These are phyloP conservation scores for Coemansia reversa DNA, from an alignment of 192 early-diverging fungal genomes.

Conservation along the genomic window DNA sequence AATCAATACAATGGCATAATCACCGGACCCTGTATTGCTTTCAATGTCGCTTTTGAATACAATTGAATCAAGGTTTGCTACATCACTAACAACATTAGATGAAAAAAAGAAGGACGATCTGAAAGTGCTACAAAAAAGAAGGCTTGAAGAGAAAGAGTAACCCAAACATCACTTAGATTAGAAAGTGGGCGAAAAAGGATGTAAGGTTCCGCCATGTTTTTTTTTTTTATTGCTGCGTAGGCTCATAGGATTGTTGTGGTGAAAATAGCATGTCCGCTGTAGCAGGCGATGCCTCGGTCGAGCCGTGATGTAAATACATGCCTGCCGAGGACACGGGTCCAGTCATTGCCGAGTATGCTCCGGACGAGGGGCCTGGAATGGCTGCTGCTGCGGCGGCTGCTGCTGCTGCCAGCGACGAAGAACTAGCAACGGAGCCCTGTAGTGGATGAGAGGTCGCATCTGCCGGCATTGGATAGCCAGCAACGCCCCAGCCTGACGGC, in stretches of 20 bases:
- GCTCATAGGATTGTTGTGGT: background rate
- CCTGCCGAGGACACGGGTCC: background rate
- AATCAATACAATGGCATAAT: too few relatives aligned
- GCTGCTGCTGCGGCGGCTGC: background rate
- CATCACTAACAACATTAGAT: too few relatives aligned
- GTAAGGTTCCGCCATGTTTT: background rate
- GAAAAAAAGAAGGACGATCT: too few relatives aligned
- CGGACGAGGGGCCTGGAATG: background rate
- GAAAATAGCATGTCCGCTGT: background rate
- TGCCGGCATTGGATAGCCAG: background rate
- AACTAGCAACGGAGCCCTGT: background rate
- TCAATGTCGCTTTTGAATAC: too few relatives aligned
- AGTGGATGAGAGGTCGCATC: background rate
- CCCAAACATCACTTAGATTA: too few relatives aligned
- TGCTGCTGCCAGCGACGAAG: background rate
- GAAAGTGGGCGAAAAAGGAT: too few relatives aligned
- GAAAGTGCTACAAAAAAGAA: too few relatives aligned
- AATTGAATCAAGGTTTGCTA: too few relatives aligned
- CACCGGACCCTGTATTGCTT: too few relatives aligned
- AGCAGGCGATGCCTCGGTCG: background rate
- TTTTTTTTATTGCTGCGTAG: background rate
- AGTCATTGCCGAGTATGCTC: background rate
- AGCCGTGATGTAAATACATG: background rate
- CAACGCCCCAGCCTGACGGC: background rate
- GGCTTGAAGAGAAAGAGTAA: too few relatives aligned